Evolutionary conservation across 2,329 filamentous ascomycete species (phyloP).

Genomic region (Neofusicoccum sp.): DNA sequence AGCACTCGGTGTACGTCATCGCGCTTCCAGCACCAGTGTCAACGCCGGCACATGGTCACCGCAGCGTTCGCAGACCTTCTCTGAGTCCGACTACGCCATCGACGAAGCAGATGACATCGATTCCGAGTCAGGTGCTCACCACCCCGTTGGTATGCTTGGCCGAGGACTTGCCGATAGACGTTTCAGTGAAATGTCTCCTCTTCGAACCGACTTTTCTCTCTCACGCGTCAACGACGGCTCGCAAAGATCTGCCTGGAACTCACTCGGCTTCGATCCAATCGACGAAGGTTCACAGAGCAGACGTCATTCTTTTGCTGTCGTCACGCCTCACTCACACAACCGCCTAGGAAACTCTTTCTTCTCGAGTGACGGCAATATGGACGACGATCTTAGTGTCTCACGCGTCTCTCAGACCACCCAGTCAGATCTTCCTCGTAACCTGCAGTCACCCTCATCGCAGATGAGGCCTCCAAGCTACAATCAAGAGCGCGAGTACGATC

Average conservation of each 20-base stretch:
- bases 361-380: conserved; percentile 20
- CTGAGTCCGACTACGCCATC: conserved; percentile 64
- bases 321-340: conserved; percentile 24
- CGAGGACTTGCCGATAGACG: conserved; percentile 12
- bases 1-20: conserved; percentile 13
- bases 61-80: conserved; percentile 35
- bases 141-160: not conserved
- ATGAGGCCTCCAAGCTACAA: conserved; percentile 1
- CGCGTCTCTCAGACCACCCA: conserved; percentile 3
- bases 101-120: conserved; percentile 65
- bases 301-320: conserved; percentile 68
- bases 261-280: conserved; percentile 62
- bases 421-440: not conserved
- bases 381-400: conserved; percentile 3
- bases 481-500: conserved; percentile 15
- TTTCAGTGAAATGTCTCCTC: conserved; percentile 29
- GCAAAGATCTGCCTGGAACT: conserved; percentile 63
- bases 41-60: conserved; percentile 21
- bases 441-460: conserved; percentile 6
- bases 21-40: conserved; percentile 16
- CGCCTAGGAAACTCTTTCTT: conserved; percentile 28
- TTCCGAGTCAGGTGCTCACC: not conserved
- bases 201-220: conserved; percentile 34
- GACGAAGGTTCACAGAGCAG: conserved; percentile 67
- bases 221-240: conserved; percentile 15